phyloP scores from a whole-genome alignment of 1,284 basidiomycete species.

The Wolfiporia cocos region DNA sequence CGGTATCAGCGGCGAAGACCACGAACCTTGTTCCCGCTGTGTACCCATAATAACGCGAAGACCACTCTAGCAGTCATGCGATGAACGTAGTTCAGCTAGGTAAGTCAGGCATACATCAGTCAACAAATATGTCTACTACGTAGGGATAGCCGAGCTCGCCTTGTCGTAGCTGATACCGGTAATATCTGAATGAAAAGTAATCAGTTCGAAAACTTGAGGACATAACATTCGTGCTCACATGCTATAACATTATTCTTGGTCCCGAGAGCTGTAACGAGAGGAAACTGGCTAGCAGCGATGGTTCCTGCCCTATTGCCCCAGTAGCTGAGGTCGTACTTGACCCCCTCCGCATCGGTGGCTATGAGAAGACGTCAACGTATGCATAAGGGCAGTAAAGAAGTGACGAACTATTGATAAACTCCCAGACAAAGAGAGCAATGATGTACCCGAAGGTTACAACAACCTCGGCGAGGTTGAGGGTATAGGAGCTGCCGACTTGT shows the following conservation, averaged over 20 bases:
- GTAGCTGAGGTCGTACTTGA: conserved; percentile 31
- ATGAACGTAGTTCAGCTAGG: conserved; percentile 45
- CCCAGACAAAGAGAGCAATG: conserved; percentile 39
- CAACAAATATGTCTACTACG: no score
- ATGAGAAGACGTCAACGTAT: background rate
- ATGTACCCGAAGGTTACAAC: conserved; percentile 40
- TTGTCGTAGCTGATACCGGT: conserved; percentile 59
- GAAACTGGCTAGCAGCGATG: conserved; percentile 49
- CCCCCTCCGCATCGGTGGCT: conserved; percentile 33
- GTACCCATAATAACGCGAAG: conserved; percentile 44
- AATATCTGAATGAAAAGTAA: conserved; percentile 31
- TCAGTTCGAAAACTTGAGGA: background rate
- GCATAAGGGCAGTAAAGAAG: background rate
- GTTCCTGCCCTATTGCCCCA: conserved; percentile 44
- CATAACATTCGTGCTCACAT: conserved; percentile 30
- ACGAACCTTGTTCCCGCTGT: conserved; percentile 39
- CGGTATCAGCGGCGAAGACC: no score
- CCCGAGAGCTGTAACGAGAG: conserved; percentile 56
- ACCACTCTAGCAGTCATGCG: conserved; percentile 44
- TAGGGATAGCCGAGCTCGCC: conserved; percentile 18
- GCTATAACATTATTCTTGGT: conserved; percentile 62
- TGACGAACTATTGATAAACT: conserved; percentile 42
- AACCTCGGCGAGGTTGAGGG: conserved; percentile 43
- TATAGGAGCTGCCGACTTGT: conserved; percentile 33
- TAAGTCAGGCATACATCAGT: background rate